A percentile compares a stretch with the other conserved stretches of the same genome.
phyloP scores from a whole-genome alignment of 169 alveolate species.

The Miamiensis avidus region DNA sequence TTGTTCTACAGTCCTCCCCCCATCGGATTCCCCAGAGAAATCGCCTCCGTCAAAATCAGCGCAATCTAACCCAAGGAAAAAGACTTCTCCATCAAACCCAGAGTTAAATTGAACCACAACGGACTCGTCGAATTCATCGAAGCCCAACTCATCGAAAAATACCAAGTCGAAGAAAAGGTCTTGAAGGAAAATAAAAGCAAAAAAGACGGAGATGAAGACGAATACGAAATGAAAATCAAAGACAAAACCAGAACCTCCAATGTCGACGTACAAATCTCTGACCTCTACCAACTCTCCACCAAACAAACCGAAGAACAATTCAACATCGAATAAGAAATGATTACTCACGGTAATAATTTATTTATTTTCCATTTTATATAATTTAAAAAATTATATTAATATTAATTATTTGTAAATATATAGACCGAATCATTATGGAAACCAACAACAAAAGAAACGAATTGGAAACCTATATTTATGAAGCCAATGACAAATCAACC shows the following conservation, averaged over 20 bases:
- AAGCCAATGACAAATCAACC: slow-evolving; percentile 53
- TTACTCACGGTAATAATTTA: too few species aligned
- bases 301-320: slow-evolving; percentile 33
- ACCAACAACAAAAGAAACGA: slow-evolving; percentile 59
- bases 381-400: slow-evolving; percentile 28
- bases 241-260: slow-evolving; percentile 47
- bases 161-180: slow-evolving; percentile 71
- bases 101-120: slow-evolving; percentile 62
- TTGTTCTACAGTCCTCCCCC: slow-evolving; percentile 65
- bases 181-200: slow-evolving; percentile 35
- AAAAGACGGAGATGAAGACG: slow-evolving; percentile 38
- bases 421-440: slow-evolving; percentile 52
- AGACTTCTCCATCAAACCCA: slow-evolving; percentile 55
- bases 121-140: slow-evolving; percentile 65
- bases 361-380: slow-evolving; percentile 19
- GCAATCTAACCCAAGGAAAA: slow-evolving; percentile 55
- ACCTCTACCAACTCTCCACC: slow-evolving; percentile 13
- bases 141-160: slow-evolving; percentile 65
- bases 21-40: slow-evolving; percentile 57
- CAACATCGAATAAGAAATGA: slow-evolving; percentile 42
- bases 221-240: slow-evolving; percentile 41
- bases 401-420: slow-evolving; percentile 37
- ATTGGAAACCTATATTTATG: slow-evolving; percentile 66
- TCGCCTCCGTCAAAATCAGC: slow-evolving; percentile 53
- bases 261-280: slow-evolving; percentile 18